Conservation (phyloP, 1,139 yeast species). For the Scheffersomyces cryptocercus region DNA sequence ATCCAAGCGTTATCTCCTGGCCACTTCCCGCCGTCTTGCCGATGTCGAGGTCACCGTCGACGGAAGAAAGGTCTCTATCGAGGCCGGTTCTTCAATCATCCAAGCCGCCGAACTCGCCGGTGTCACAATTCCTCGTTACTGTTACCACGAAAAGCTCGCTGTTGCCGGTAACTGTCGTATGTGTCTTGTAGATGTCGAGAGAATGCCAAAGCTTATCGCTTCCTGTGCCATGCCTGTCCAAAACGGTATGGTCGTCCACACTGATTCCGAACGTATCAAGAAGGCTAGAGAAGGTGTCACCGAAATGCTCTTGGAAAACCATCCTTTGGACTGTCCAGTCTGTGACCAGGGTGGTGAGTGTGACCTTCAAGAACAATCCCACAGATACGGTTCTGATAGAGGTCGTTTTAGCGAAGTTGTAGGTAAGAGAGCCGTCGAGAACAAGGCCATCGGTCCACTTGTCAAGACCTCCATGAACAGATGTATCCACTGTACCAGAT, state of each 20-base stretch:
- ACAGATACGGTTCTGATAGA: conserved; percentile 83
- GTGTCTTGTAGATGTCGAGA: conserved; percentile 90
- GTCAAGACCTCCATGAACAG: conserved; percentile 91
- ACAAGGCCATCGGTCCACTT: conserved; percentile 87
- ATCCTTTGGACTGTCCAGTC: conserved; percentile 90
- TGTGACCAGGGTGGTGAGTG: conserved; percentile 97
- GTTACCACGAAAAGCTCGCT: conserved; percentile 89
- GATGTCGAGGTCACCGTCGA: conserved; percentile 79
- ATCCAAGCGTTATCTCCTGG: conserved; percentile 31
- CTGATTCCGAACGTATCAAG: conserved; percentile 76
- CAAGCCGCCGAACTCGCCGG: conserved; percentile 95
- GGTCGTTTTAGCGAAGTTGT: conserved; percentile 80
- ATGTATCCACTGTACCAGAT: conserved; percentile 91
- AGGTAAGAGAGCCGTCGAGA: conserved; percentile 90
- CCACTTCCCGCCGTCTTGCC: conserved; percentile 31
- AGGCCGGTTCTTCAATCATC: conserved; percentile 85
- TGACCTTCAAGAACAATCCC: conserved; percentile 85
- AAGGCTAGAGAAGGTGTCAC: conserved; percentile 91
- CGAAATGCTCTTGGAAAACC: conserved; percentile 85
- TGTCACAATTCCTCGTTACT: conserved; percentile 82
- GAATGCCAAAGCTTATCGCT: conserved; percentile 88
- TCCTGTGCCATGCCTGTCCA: conserved; percentile 92
- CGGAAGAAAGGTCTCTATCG: conserved; percentile 74
- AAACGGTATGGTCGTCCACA: conserved; percentile 85
- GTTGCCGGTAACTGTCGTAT: conserved; percentile 95